Percentiles rank a stretch among this genome's conserved stretches.
phyloP scores from a whole-genome alignment of 225 moss, liverwort and hornwort genomes.

The Marchantia paleacea region DNA sequence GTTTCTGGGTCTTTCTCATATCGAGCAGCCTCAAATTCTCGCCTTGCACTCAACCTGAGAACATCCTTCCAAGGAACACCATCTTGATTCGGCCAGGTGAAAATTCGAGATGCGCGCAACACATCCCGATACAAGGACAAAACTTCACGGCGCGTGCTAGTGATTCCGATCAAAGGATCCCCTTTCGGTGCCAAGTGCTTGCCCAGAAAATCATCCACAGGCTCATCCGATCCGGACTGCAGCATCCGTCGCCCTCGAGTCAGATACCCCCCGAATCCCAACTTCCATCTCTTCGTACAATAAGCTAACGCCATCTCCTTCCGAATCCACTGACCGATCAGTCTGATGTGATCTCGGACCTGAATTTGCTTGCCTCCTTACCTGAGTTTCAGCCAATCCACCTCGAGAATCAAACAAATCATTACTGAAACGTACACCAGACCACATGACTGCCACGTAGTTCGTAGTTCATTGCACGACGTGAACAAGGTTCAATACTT shows the following conservation, averaged over 20 bases:
- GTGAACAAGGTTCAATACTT: no score
- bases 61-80: conserved; percentile 73
- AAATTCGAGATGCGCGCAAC: conserved; percentile 62
- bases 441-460: no score
- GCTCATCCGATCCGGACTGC: conserved; percentile 29
- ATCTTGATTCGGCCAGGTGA: conserved; percentile 75
- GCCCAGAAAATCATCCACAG: conserved; percentile 39
- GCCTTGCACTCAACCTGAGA: conserved; percentile 72
- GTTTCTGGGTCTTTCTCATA: conserved; percentile 72
- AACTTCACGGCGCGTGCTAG: conserved; percentile 68
- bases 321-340: no score
- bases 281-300: conserved; percentile 4
- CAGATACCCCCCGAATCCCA: background rate
- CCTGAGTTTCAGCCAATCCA: no score
- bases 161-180: conserved; percentile 47
- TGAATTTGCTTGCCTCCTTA: no score
- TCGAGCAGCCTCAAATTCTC: conserved; percentile 73
- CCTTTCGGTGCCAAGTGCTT: conserved; percentile 34
- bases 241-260: conserved; percentile 12
- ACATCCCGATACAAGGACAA: conserved; percentile 71
- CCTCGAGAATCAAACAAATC: no score
- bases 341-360: no score
- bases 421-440: no score
- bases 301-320: background rate
- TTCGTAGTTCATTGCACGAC: no score